Evolutionary conservation across 495 filamentous ascomycete genomes (phyloP).

Genomic region (Aspergillus cristatus): DNA sequence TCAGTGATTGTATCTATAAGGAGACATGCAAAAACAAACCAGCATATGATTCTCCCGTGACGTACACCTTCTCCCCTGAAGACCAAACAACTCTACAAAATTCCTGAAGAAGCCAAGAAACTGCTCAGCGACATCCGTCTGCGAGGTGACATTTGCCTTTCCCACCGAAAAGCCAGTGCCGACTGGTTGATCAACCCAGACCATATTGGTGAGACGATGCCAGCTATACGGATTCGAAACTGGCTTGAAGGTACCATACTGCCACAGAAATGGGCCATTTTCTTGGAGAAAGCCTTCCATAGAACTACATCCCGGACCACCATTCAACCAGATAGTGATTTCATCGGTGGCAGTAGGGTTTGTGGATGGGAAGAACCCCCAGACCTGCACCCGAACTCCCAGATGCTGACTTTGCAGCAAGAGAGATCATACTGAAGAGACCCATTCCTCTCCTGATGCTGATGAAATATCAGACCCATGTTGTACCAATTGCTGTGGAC

Average conservation of each 20-base stretch:
- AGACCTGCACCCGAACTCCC: no score
- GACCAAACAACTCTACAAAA: conserved; percentile 49
- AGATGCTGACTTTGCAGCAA: no score
- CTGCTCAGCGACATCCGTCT: conserved; percentile 48
- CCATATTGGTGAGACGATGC: conserved; percentile 56
- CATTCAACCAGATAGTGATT: conserved; percentile 64
- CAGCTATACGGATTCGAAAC: conserved; percentile 55
- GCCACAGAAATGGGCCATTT: conserved; percentile 57
- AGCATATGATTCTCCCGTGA: conserved; percentile 56
- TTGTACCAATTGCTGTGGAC: no score
- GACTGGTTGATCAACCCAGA: conserved; percentile 54
- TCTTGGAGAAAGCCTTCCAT: conserved; percentile 59
- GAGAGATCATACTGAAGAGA: no score
- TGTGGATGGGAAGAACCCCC: no score
- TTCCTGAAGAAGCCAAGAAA: conserved; percentile 59
- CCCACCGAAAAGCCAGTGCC: conserved; percentile 50
- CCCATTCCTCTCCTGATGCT: no score
- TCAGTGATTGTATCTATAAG: no score
- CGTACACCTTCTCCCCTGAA: conserved; percentile 52
- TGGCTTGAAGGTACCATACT: conserved; percentile 48
- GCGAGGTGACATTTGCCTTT: conserved; percentile 39
- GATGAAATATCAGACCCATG: no score
- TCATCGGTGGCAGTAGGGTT: no score
- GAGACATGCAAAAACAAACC: no score
- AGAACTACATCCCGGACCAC: conserved; percentile 59